phyloP scores from a whole-genome alignment of 2,329 filamentous ascomycete species.

The Stachybotrys chlorohalonatus region DNA sequence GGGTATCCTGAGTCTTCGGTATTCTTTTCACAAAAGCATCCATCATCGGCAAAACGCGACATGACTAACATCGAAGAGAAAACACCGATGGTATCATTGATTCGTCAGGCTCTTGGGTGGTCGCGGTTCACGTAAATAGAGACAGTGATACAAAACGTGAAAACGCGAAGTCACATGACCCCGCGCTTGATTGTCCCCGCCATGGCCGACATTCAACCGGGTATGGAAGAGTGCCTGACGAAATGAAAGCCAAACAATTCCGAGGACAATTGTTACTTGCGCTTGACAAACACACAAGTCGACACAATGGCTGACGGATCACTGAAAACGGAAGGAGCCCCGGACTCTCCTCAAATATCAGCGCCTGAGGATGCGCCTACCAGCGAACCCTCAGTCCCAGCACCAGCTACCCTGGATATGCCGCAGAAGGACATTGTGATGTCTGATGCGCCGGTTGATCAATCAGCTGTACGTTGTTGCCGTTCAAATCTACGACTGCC shows the following conservation, averaged over 20 bases:
- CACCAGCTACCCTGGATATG: conserved; percentile 12
- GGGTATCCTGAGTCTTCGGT: conserved; percentile 9
- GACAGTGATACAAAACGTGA: conserved; percentile 1
- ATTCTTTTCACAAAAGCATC: conserved; percentile 27
- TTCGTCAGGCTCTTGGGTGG: too few relatives aligned
- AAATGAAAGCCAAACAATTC: too few relatives aligned
- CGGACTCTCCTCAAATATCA: conserved; percentile 11
- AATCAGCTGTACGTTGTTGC: conserved; percentile 24
- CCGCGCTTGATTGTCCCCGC: conserved; percentile 1
- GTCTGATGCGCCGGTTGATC: conserved; percentile 32
- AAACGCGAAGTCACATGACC: conserved; percentile 32
- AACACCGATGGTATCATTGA: too few relatives aligned
- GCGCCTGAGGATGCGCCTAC: conserved; percentile 10
- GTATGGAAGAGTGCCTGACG: neutral
- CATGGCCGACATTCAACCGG: conserved; percentile 14
- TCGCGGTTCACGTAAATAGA: neutral
- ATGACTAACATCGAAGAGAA: neutral
- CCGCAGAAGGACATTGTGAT: conserved; percentile 31
- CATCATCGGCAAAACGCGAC: conserved; percentile 13
- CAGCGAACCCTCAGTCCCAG: neutral
- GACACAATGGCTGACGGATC: conserved; percentile 21
- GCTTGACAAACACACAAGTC: neutral
- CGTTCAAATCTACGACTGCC: neutral
- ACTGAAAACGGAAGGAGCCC: conserved; percentile 8
- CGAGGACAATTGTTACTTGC: neutral